Base-by-base conservation (phyloP, 805 yeast species). In the Danielia oregonensis region DNA sequence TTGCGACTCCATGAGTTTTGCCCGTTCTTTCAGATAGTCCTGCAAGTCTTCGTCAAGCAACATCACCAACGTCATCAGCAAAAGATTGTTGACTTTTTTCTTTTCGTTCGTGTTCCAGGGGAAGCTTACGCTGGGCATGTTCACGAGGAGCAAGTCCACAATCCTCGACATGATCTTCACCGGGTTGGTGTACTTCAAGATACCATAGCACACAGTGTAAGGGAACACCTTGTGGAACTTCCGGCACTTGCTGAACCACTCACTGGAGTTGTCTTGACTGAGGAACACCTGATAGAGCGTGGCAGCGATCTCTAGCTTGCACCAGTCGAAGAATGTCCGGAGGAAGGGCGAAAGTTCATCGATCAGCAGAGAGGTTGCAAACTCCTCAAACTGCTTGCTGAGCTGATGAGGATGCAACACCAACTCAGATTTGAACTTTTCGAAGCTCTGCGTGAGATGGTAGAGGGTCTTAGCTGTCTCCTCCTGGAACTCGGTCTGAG, bases 181-280 rank as follows among this genome's bases (percentile, higher is more conserved):
- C 2, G 98, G 97, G 52, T 91, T 91, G 0, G 97, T 86, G 40
- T 82, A 78, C 51, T 79, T 74, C 51, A 93, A 59, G 15, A 91
- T 82, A 14, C 86, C 85, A 27, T 80, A 79, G 57, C 89, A 76
- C 23, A 91, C 54, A 2, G 73, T 63, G 56, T 91, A 93, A 0
- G 97, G 98, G 63, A 91, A 76, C 39, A 86, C 52, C 21, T 70
- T 62, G 60, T 91, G 96, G 25, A 93, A 61, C 37, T 81, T 75
- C 43, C 78, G 77, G 21, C 84, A 63, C 51, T 86, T 87, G 9
- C 74, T 70, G 48, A 82, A 79, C 47, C 85, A 65, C 47, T 86
- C 96, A 40, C 79, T 76, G 1, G 95, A 79, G 42, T 78, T 77
- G 54, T 91, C 97, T 34, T 77, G 81, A 1, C 91, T 93, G 16